Percentiles rank a stretch among this genome's conserved stretches.
These are phyloP conservation scores for Grosmannia clavigera DNA, from an alignment of 2,329 filamentous ascomycete species.

Conservation along the genomic window DNA sequence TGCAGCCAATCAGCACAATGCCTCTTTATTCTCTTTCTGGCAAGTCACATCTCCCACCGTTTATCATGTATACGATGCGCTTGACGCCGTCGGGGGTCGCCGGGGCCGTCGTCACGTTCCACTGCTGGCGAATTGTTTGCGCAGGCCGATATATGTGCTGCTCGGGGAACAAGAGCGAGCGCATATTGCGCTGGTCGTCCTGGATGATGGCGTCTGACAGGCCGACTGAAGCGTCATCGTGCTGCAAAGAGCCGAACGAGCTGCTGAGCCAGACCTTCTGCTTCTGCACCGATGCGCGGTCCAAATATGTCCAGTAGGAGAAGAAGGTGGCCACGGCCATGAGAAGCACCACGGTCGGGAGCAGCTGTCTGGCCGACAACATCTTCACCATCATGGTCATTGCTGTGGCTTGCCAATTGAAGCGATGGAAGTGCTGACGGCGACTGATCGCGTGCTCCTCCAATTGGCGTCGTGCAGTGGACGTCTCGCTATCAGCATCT, in stretches of 20 bases:
- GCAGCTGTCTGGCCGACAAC: neutral
- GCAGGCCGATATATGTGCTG: constrained; percentile 1
- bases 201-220: neutral
- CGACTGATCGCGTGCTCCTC: neutral
- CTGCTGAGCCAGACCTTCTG: neutral
- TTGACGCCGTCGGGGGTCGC: constrained; percentile 4
- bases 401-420: neutral
- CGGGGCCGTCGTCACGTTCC: constrained; percentile 1
- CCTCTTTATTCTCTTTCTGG: neutral
- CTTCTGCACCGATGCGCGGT: neutral
- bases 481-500: too few species aligned
- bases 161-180: constrained; percentile 1
- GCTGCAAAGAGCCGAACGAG: neutral
- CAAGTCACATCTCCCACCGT: neutral
- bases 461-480: too few species aligned
- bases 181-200: neutral
- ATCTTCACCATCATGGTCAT: neutral
- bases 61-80: constrained; percentile 1
- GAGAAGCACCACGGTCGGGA: neutral
- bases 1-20: neutral
- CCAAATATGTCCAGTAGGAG: neutral
- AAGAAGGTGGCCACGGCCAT: neutral
- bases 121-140: neutral
- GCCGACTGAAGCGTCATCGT: neutral
- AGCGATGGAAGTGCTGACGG: neutral